Base-by-base conservation (phyloP, 2,329 filamentous ascomycete species). In the Gaeumannomyces sp. region DNA sequence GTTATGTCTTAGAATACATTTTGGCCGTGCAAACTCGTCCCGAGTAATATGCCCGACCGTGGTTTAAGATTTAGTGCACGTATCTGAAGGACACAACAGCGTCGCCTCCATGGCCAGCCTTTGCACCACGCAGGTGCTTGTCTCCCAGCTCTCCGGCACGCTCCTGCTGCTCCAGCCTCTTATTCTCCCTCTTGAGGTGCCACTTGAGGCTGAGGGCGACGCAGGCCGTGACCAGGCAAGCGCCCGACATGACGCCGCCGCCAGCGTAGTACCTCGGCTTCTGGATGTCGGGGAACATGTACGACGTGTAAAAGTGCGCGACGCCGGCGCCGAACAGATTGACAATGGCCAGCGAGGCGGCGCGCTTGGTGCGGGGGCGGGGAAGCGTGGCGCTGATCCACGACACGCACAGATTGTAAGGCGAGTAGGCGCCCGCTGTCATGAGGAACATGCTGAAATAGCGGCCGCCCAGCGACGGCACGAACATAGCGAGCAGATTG, bases 301-400 rank as follows among this genome's bases (percentile, higher is more conserved):
- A 73, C 22, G 65, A 64, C 7, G 72, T 74, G 64, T 73, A 73
- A 25, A 73, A 73, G 61, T 72, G 72, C 0, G 69, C 65, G 13
- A 69, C 65, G 5, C 66, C 68, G 25, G 3, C 31, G 31, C 27
- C 27, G n/a, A 35, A 10, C 31, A 60, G 2, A 72, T 94, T 94
- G 75, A 93, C 91, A 67, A 89, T 87, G 1, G 90, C 91, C 6
- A 94, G 74, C 0, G 89, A 89, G 0, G 89, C 80, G 1, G 81
- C 81, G 66, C 89, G 84, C 77, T 93, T 93, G 2, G 90, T 87
- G 0, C 90, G 89, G 4, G 91, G 91, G 6, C 90, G 84, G 0
- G 90, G 90, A 63, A 94, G 81, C 1, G 87, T 89, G 72, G 90
- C 91, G 60, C 84, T 86, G 68, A 93, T 92, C 91, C 91, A 95